These are phyloP conservation scores for Silene coronaria DNA, from an alignment of 179 eudicot species.

Conservation along the genomic window DNA sequence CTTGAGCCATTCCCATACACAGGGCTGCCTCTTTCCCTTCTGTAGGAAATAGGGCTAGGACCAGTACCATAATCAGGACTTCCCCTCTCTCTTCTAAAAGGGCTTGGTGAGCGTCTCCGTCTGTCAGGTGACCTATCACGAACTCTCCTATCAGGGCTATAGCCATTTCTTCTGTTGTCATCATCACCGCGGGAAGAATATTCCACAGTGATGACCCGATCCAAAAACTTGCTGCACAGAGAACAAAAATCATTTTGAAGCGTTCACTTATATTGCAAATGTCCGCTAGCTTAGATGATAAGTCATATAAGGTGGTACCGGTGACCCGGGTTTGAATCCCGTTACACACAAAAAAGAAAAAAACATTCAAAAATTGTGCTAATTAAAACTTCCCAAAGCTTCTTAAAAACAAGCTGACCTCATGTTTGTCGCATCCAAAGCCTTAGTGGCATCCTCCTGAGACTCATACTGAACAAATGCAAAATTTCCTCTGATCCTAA, in stretches of 20 bases:
- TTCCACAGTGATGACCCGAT: conserved; percentile 67
- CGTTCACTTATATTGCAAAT: neutral
- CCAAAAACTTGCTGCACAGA: conserved; percentile 56
- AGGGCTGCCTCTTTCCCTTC: conserved; percentile 38
- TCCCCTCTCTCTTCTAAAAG: conserved; percentile 47
- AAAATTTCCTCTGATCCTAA: conserved; percentile 69
- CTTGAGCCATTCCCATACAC: conserved; percentile 29
- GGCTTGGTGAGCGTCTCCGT: conserved; percentile 61
- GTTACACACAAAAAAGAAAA: neutral
- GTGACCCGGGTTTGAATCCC: neutral
- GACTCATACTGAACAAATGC: conserved; percentile 62
- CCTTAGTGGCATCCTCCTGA: conserved; percentile 70
- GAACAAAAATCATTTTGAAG: neutral
- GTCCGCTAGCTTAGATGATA: neutral
- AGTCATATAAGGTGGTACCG: neutral
- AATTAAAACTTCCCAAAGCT: neutral
- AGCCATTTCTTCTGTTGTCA: conserved; percentile 39
- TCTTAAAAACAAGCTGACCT: conserved; percentile 34
- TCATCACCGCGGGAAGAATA: conserved; percentile 63
- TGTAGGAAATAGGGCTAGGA: conserved; percentile 31
- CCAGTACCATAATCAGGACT: conserved; percentile 45
- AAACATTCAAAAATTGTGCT: neutral
- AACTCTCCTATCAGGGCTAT: conserved; percentile 52
- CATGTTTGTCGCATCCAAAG: conserved; percentile 66
- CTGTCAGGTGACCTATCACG: conserved; percentile 67